Evolutionary conservation across 441 rosid genomes (phyloP), one percentile per base, ranked within the genome.

Genomic region (Populus tomentosa): DNA sequence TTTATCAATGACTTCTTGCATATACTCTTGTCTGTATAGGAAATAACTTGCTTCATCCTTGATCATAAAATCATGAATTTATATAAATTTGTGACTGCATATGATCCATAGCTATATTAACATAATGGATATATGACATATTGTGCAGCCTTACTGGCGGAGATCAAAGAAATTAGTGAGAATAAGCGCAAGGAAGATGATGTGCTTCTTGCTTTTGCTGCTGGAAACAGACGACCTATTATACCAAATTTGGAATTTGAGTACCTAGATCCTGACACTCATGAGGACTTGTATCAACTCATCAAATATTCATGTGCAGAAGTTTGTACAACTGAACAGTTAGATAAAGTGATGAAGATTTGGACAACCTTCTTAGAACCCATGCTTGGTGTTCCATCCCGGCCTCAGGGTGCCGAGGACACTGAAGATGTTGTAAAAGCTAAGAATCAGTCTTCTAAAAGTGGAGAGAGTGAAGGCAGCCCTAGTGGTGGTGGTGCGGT

Each of bases 291-390:
- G 59, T 93, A 91, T 85, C 98, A 95, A 89, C 97, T 97, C 67
- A 85, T 97, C 76, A 95, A 94, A 84, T 95, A 89, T 87, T 95
- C 98, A 3, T 93, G 97, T 75, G 95, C 90, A 77, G 98, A 97
- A 87, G 92, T 94, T 87, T 94, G 98, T 85, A 81, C 99, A 75
- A 84, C 90, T n/a, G 99, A 97, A 72, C 97, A 92, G 86, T 79
- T 92, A 78, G 97, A 93, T 80, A 92, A 93, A 85, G 92, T 90
- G 71, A 89, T 94, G 92, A 94, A 90, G 83, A 85, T 97, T 66
- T 97, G 99, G 98, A 94, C 92, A 77, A 90, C 91, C 53, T 92
- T 97, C 84, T 80, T 97, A 86, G 99, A 94, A 80, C 98, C 97
- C 66, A 71, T 91, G 79, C 84, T 94, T 59, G 97, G 97, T 76